These are phyloP conservation scores for Zopfia rhizophila DNA, from an alignment of 2,329 filamentous ascomycete species.

Conservation along the genomic window DNA sequence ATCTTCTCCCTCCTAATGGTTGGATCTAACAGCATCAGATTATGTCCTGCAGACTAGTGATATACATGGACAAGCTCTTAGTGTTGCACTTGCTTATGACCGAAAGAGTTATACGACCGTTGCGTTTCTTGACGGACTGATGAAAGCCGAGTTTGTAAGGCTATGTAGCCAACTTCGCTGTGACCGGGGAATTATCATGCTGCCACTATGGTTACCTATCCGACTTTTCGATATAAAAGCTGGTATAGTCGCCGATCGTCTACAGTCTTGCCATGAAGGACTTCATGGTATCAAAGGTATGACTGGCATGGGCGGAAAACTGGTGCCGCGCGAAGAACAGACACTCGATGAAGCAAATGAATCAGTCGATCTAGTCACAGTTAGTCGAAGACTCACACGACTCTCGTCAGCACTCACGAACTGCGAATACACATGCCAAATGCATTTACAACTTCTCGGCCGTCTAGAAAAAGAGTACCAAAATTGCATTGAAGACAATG, in stretches of 20 bases:
- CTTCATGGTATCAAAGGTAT: constrained; percentile 2
- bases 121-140: constrained; percentile 6
- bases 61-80: constrained; percentile 4
- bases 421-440: constrained; percentile 7
- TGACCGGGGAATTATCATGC: background rate
- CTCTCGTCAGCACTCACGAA: constrained; percentile 5
- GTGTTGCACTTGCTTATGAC: constrained; percentile 1
- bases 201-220: constrained; percentile 10
- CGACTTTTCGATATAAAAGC: constrained; percentile 7
- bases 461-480: constrained; percentile 4
- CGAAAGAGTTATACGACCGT: background rate
- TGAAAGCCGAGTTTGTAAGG: constrained; percentile 1
- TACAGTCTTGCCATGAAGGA: constrained; percentile 3
- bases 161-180: constrained; percentile 5
- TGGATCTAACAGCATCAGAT: no score
- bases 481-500: background rate
- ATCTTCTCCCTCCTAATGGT: no score
- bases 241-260: constrained; percentile 5
- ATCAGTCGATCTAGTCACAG: constrained; percentile 6
- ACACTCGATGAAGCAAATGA: background rate
- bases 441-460: constrained; percentile 3
- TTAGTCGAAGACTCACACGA: constrained; percentile 7
- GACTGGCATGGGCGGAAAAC: constrained; percentile 3
- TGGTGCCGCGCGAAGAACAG: background rate
- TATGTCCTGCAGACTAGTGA: constrained; percentile 12